These are phyloP conservation scores for Salvia rosmarinus DNA, from an alignment of 257 asterid genomes.

Conservation along the genomic window DNA sequence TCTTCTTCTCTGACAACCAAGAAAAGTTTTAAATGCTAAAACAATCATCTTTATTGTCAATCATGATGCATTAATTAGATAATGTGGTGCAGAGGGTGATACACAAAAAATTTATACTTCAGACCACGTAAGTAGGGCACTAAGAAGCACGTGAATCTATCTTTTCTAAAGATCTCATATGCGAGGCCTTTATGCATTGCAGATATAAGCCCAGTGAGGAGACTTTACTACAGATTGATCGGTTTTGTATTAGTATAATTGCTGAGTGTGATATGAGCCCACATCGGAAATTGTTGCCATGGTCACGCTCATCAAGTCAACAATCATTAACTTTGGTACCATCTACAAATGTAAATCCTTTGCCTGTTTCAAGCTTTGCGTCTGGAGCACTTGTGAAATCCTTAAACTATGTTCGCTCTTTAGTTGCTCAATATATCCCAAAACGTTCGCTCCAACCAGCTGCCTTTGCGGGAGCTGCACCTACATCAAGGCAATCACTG, in stretches of 20 bases:
- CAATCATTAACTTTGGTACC: slow-evolving; percentile 53
- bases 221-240: slow-evolving; percentile 88
- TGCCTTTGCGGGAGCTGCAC: slow-evolving; percentile 89
- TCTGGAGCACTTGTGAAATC: slow-evolving; percentile 94
- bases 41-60: slow-evolving; percentile 3
- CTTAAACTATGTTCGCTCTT: slow-evolving; percentile 87
- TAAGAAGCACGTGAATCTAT: slow-evolving; percentile 28
- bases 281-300: slow-evolving; percentile 70
- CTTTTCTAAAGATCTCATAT: slow-evolving; percentile 33
- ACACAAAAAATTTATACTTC: background rate
- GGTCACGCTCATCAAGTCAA: slow-evolving; percentile 73
- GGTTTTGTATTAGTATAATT: slow-evolving; percentile 86
- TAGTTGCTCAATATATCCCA: slow-evolving; percentile 89
- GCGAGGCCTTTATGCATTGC: slow-evolving; percentile 40
- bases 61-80: background rate
- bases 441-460: slow-evolving; percentile 96
- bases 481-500: slow-evolving; percentile 87
- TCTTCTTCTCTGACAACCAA: background rate
- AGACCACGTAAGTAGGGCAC: slow-evolving; percentile 18
- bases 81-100: slow-evolving; percentile 17
- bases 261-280: slow-evolving; percentile 80
- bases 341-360: slow-evolving; percentile 64
- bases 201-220: slow-evolving; percentile 99
- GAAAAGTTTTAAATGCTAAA: background rate
- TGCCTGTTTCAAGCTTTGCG: slow-evolving; percentile 89